Conservation (phyloP, 2,329 filamentous ascomycete genomes). For the Ciborinia camelliae region DNA sequence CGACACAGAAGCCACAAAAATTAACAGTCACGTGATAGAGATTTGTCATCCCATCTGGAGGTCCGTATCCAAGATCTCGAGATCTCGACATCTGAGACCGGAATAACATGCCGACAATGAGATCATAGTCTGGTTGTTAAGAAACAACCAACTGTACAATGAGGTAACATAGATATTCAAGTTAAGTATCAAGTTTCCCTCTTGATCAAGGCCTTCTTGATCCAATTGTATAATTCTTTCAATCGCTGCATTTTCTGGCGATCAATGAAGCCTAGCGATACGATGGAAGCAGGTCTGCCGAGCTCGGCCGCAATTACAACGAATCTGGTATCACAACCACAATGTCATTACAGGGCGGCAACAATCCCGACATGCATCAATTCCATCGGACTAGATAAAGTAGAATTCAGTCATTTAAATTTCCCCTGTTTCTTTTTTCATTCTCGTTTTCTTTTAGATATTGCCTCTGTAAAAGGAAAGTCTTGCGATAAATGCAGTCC, state of each 20-base stretch:
- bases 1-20: not conserved
- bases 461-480: not conserved
- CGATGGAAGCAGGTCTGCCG: no score
- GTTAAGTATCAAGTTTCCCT: not conserved
- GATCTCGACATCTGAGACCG: not conserved
- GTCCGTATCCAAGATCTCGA: not conserved
- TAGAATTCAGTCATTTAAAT: not conserved
- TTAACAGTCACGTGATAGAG: not conserved
- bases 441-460: no score
- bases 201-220: not conserved
- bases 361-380: not conserved
- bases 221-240: not conserved
- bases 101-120: constrained; percentile 1
- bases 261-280: no score
- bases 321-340: not conserved
- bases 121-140: constrained; percentile 11
- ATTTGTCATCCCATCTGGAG: not conserved
- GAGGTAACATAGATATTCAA: not conserved
- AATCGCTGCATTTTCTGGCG: not conserved
- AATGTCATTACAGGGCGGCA: not conserved
- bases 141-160: not conserved
- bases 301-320: constrained; percentile 16
- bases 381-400: not conserved
- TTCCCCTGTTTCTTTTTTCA: not conserved
- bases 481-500: not conserved